These are phyloP conservation scores for Colletotrichum neosansevieriae DNA, from an alignment of 2,329 filamentous ascomycete species.

Conservation along the genomic window DNA sequence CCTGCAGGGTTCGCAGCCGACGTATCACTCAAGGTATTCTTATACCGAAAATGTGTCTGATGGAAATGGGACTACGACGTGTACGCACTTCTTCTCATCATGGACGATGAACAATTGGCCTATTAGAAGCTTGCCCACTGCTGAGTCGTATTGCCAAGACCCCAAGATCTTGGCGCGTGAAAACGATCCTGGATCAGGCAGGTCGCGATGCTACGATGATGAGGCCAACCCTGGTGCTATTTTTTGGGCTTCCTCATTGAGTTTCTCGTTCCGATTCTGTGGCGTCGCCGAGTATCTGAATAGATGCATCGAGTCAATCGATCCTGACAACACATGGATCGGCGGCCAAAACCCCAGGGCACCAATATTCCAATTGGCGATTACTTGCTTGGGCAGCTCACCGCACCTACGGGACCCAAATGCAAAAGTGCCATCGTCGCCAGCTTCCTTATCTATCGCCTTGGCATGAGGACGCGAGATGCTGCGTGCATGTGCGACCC, in stretches of 20 bases:
- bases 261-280: constrained; percentile 15
- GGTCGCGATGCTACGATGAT: constrained; percentile 7
- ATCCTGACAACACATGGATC: constrained; percentile 1
- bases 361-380: not conserved
- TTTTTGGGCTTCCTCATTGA: constrained; percentile 25
- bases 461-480: constrained; percentile 34
- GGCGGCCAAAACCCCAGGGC: not conserved
- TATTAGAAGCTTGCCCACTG: not conserved
- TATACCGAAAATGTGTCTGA: too few relatives aligned
- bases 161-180: constrained; percentile 12
- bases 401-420: not conserved
- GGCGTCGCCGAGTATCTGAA: not conserved
- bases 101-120: not conserved
- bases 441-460: constrained; percentile 34
- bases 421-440: not conserved
- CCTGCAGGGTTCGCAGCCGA: too few relatives aligned
- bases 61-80: too few relatives aligned
- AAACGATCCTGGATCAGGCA: constrained; percentile 32
- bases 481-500: constrained; percentile 1
- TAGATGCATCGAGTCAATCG: constrained; percentile 6
- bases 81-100: too few relatives aligned
- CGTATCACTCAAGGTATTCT: too few relatives aligned
- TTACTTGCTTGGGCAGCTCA: not conserved
- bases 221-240: not conserved
- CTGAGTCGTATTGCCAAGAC: constrained; percentile 5